These are phyloP conservation scores for Annona squamosa DNA, from an alignment of 164 flowering plant species.

Conservation along the genomic window DNA sequence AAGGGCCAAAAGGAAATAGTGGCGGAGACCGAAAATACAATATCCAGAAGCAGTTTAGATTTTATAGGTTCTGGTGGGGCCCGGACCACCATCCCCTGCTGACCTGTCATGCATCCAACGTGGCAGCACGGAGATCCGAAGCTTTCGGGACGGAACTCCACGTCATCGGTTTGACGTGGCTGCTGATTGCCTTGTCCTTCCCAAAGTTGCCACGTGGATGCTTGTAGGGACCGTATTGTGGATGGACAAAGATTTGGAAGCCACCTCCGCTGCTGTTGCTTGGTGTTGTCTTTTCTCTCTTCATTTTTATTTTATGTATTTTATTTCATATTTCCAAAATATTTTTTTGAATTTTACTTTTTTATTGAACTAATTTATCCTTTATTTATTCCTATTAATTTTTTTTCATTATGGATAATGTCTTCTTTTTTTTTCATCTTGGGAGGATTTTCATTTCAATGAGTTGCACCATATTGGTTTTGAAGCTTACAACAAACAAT, in stretches of 20 bases:
- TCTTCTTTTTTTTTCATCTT: too few species aligned
- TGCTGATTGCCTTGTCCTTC: neutral
- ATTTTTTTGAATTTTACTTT: too few species aligned
- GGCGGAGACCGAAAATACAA: neutral
- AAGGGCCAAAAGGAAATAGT: neutral
- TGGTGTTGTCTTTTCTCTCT: neutral
- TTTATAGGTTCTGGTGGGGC: conserved; percentile 3
- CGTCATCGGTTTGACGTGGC: neutral
- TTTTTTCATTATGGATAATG: too few species aligned
- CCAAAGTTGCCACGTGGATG: neutral
- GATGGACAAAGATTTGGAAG: neutral
- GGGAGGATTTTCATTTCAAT: too few species aligned
- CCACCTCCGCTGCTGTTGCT: neutral
- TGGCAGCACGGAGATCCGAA: neutral
- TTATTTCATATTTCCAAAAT: too few species aligned
- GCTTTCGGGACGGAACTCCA: neutral
- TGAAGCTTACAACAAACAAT: too few species aligned
- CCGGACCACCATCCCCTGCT: neutral
- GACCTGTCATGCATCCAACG: neutral
- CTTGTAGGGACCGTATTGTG: neutral
- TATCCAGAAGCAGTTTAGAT: neutral
- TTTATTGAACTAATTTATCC: too few species aligned
- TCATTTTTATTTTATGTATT: neutral
- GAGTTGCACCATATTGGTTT: too few species aligned
- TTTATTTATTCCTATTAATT: too few species aligned